These are phyloP conservation scores for Candida jianshihensis DNA, from an alignment of 805 yeast genomes.

Conservation along the genomic window DNA sequence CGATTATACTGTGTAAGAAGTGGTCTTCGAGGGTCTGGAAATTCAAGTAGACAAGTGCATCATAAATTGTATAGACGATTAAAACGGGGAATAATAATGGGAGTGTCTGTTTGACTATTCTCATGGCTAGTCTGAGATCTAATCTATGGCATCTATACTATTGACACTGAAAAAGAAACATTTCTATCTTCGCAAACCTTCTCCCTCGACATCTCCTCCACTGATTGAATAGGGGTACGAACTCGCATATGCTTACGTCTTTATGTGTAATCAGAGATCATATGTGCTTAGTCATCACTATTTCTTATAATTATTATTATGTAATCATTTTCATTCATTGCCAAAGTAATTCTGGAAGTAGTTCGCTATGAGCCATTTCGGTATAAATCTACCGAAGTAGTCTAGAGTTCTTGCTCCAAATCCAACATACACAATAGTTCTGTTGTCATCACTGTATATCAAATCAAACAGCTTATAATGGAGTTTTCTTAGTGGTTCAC, in stretches of 20 bases:
- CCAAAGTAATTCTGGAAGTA: constrained; percentile 11
- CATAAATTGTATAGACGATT: constrained; percentile 13
- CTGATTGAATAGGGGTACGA: not conserved
- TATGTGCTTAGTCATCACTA: no score
- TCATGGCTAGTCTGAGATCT: no score
- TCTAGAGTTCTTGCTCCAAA: constrained; percentile 17
- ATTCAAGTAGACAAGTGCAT: constrained; percentile 6
- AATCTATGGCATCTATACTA: no score
- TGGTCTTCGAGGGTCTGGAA: constrained; percentile 4
- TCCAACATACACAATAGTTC: constrained; percentile 15
- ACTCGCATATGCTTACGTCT: no score
- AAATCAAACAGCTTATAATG: constrained; percentile 21
- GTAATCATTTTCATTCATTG: not conserved
- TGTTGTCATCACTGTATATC: constrained; percentile 13
- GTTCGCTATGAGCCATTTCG: constrained; percentile 14
- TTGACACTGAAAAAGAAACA: no score
- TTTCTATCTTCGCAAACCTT: no score
- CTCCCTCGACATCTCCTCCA: not conserved
- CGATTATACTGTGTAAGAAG: constrained; percentile 10
- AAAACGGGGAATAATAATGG: constrained; percentile 15
- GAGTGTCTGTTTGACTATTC: constrained; percentile 11
- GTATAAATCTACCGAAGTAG: constrained; percentile 14
- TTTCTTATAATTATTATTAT: not conserved
- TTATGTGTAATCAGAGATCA: no score
- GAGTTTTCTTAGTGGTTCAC: constrained; percentile 12